A percentile compares a stretch with the other conserved stretches of the same genome.
These are phyloP conservation scores for Eutrema salsugineum DNA, from an alignment of 441 rosid species.

Conservation along the genomic window DNA sequence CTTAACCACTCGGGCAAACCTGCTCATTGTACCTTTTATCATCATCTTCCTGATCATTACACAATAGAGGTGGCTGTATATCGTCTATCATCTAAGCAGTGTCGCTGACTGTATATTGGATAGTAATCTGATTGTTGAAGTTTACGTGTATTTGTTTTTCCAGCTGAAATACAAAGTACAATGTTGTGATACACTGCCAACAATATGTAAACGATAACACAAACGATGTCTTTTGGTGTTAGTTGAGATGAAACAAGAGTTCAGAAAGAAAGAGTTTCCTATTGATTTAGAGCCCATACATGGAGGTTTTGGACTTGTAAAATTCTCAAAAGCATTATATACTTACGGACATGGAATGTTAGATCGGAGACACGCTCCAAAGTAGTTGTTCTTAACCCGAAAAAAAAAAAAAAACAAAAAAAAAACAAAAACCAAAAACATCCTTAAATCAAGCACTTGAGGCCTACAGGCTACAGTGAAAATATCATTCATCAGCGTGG, in stretches of 20 bases:
- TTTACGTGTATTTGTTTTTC: no score
- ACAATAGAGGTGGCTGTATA: no score
- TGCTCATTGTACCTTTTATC: not conserved
- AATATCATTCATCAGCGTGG: constrained; percentile 6
- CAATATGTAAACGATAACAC: no score
- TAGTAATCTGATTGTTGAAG: no score
- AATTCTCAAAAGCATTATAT: constrained; percentile 1
- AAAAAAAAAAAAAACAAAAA: constrained; percentile 1
- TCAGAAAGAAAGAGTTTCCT: not conserved
- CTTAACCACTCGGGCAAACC: constrained; percentile 99
- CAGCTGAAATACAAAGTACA: no score
- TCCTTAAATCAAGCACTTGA: not conserved
- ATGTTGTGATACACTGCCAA: no score
- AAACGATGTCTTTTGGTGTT: no score
- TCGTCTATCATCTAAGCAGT: no score
- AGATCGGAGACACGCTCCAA: not conserved
- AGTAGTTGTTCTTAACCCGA: constrained; percentile 1
- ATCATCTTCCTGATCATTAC: no score
- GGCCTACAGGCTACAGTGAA: not conserved
- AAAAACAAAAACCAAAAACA: not conserved
- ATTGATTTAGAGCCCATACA: not conserved
- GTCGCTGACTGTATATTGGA: no score
- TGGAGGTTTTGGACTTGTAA: not conserved
- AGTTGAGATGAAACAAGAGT: no score
- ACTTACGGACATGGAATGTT: not conserved